These are phyloP conservation scores for Daldinia decipiens DNA, from an alignment of 495 filamentous ascomycete species.

Conservation along the genomic window DNA sequence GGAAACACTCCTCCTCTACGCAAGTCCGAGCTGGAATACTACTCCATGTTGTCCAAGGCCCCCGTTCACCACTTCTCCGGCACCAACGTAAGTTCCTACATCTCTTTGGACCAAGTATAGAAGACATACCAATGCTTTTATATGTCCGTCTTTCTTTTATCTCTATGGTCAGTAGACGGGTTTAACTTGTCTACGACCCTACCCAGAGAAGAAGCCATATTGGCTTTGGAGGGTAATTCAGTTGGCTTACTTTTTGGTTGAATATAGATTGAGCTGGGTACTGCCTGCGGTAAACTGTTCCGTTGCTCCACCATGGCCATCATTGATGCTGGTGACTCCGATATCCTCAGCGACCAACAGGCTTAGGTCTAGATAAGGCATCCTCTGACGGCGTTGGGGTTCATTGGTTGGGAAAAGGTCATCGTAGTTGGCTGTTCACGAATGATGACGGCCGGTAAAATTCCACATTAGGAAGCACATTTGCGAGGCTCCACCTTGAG, in stretches of 20 bases:
- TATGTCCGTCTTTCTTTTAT: slow-evolving; percentile 11
- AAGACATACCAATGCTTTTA: slow-evolving; percentile 34
- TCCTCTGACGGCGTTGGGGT: slow-evolving; percentile 56
- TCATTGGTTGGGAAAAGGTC: slow-evolving; percentile 44
- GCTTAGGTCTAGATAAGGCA: slow-evolving; percentile 57
- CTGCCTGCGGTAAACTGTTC: slow-evolving; percentile 87
- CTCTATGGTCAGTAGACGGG: slow-evolving; percentile 31
- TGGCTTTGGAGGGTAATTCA: slow-evolving; percentile 86
- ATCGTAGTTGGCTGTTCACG: slow-evolving; percentile 22
- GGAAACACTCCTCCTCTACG: slow-evolving; percentile 96
- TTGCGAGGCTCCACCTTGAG: slow-evolving; percentile 14
- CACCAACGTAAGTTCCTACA: slow-evolving; percentile 86
- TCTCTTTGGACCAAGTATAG: slow-evolving; percentile 21
- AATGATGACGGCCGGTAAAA: slow-evolving; percentile 18
- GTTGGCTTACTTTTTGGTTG: slow-evolving; percentile 58
- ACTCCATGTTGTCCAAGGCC: slow-evolving; percentile 92
- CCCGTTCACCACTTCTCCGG: slow-evolving; percentile 95
- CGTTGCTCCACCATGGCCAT: slow-evolving; percentile 93
- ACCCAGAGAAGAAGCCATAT: slow-evolving; percentile 83
- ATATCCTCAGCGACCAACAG: slow-evolving; percentile 82
- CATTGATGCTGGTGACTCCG: slow-evolving; percentile 96
- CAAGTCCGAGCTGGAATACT: slow-evolving; percentile 92
- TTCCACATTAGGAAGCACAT: slow-evolving; percentile 21
- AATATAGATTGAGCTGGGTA: slow-evolving; percentile 91
- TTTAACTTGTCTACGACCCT: slow-evolving; percentile 43